Evolutionary conservation across 192 early-diverging fungal genomes (phyloP), one percentile per base, ranked within the genome.

Genomic region (Coemansia sp.): DNA sequence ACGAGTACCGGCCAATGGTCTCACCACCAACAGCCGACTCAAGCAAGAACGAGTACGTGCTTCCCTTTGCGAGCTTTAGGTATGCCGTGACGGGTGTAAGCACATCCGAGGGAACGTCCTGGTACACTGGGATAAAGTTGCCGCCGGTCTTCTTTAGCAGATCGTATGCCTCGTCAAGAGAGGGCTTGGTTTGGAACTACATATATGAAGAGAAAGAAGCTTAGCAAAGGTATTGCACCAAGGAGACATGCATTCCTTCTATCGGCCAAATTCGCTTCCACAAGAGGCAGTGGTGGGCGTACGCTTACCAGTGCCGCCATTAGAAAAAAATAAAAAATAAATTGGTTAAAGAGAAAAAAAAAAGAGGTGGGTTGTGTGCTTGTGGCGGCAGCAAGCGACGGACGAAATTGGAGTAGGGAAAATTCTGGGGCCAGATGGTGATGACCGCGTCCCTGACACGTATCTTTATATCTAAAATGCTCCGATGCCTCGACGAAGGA

Each of bases 21-120:
- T 99, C 98, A 47, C 95, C 95, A 44, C 95, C 96, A 55, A 88
- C 80, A 19, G 97, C 94, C 30, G 93, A 95, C 72, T 99, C 98
- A 26, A 99, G 90, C 69, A 99, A 77, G 67, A 99, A 99, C 35
- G 98, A 98, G 77, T 96, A 92, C 13, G 90, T 85, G 68, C 88
- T 89, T 47, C 86, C 81, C 57, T 91, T 84, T 19, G 94, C 84
- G 19, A 98, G 87, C 72, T 92, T 93, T 67, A 98, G 91, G 69
- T 98, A 99, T 21, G 95, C 97, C 19, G 93, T 90, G 17, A 99
- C 95, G 32, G 98, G 98, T 6, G 98, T 99, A 37, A 98, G 86
- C 62, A 98, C 86, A 75, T 99, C 98, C 35, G 92, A 91, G 14
- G 90, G 89, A 40, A 98, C 88, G 68, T 92, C 89, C 40, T 87